Evolutionary conservation across 1,284 basidiomycete genomes (phyloP).

Genomic region (Cutaneotrichosporon cutaneum): DNA sequence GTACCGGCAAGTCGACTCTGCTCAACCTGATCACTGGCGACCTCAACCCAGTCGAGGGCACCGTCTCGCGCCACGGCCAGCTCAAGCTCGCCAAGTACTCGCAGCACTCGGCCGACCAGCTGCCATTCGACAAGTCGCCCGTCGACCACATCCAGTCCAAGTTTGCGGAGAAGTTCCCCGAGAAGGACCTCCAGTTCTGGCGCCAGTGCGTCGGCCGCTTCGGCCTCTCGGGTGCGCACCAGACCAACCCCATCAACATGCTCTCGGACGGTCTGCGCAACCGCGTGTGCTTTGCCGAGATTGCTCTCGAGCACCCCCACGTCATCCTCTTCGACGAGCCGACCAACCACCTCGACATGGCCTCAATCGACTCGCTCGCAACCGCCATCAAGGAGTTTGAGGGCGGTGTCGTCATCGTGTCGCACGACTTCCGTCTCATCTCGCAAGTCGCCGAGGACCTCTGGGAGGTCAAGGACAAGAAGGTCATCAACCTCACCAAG

Average conservation of each 20-base stretch:
- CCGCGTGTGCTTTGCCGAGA: slow-evolving; percentile 61
- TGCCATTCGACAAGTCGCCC: slow-evolving; percentile 88
- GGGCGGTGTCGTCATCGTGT: slow-evolving; percentile 96
- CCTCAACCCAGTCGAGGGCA: slow-evolving; percentile 79
- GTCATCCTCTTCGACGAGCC: slow-evolving; percentile 73
- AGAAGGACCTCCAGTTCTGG: slow-evolving; percentile 89
- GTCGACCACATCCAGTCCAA: slow-evolving; percentile 90
- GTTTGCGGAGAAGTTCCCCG: slow-evolving; percentile 83
- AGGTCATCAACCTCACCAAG: slow-evolving; percentile 88
- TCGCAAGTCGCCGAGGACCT: slow-evolving; percentile 94
- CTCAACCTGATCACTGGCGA: slow-evolving; percentile 88
- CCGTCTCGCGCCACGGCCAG: slow-evolving; percentile 79
- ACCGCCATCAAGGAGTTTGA: slow-evolving; percentile 93
- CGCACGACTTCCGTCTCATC: slow-evolving; percentile 95
- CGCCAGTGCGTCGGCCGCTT: slow-evolving; percentile 91
- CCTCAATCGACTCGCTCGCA: slow-evolving; percentile 92
- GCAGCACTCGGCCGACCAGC: slow-evolving; percentile 97
- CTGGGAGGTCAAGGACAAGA: slow-evolving; percentile 96
- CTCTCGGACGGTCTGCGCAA: slow-evolving; percentile 95
- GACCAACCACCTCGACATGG: slow-evolving; percentile 61
- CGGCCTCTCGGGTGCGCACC: slow-evolving; percentile 90
- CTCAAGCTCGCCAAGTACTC: slow-evolving; percentile 97
- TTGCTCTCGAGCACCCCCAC: slow-evolving; percentile 89
- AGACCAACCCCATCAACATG: slow-evolving; percentile 87
- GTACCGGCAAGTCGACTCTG: slow-evolving; percentile 96